Conservation (phyloP, 2,329 filamentous ascomycete genomes). For the Ceratocystis destructans region DNA sequence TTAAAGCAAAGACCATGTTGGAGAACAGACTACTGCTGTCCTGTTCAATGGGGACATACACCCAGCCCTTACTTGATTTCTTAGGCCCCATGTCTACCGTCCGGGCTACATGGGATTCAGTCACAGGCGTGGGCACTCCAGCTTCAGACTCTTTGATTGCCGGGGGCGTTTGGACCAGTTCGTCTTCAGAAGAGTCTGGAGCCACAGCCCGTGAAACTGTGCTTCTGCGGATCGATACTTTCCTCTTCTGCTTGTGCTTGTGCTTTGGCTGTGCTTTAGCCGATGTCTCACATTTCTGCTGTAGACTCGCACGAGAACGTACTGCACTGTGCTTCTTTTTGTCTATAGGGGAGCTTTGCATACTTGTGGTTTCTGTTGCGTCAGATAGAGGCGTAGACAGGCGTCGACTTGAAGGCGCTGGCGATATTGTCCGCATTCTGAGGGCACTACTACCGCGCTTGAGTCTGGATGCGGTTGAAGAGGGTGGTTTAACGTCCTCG, state of each 20-base stretch:
- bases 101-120: not conserved
- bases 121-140: not conserved
- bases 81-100: not conserved
- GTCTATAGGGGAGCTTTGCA: not conserved
- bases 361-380: not conserved
- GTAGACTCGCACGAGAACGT: not conserved
- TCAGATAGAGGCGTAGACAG: conserved; percentile 6
- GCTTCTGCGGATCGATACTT: not conserved
- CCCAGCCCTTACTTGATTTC: conserved; percentile 15
- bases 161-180: conserved; percentile 7
- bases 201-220: not conserved
- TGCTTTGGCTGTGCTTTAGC: not conserved
- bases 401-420: not conserved
- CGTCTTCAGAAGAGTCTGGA: conserved; percentile 14
- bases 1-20: conserved; percentile 79
- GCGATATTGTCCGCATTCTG: not conserved
- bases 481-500: not conserved
- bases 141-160: not conserved
- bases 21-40: conserved; percentile 42
- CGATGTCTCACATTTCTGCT: not conserved
- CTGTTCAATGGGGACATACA: conserved; percentile 17
- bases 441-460: not conserved
- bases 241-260: not conserved
- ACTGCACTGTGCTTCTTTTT: not conserved
- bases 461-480: not conserved